Evolutionary conservation across 352 stramenopile species (phyloP).

Genomic region (Phytophthora fragariaefolia): DNA sequence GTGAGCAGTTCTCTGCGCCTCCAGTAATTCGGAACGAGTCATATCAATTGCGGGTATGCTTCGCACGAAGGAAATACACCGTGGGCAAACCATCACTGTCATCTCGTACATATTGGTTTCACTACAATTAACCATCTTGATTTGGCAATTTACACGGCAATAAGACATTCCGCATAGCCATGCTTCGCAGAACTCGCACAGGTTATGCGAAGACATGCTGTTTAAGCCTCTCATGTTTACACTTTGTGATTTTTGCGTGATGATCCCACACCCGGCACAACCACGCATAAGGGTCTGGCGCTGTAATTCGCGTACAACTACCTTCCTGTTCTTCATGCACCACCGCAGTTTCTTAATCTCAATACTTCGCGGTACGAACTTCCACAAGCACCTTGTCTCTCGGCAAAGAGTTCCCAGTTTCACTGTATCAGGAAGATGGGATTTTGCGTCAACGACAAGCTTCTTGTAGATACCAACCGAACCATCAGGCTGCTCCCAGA

Average conservation of each 20-base stretch:
- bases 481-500: constrained; percentile 27
- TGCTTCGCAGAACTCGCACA: constrained; percentile 31
- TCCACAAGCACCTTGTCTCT: constrained; percentile 27
- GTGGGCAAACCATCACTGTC: constrained; percentile 22
- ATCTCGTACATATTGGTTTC: constrained; percentile 29
- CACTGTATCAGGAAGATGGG: constrained; percentile 21
- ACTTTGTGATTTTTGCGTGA: not conserved
- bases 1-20: constrained; percentile 16
- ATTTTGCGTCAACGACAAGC: constrained; percentile 31
- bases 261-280: constrained; percentile 7
- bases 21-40: constrained; percentile 10
- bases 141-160: constrained; percentile 19
- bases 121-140: constrained; percentile 30
- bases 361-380: constrained; percentile 29
- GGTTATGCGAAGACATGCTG: not conserved
- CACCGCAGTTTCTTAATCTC: constrained; percentile 36
- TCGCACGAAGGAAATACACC: constrained; percentile 26
- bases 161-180: constrained; percentile 22
- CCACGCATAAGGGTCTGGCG: not conserved
- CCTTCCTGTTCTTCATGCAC: constrained; percentile 36
- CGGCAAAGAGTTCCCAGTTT: constrained; percentile 24
- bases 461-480: constrained; percentile 34
- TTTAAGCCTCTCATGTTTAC: constrained; percentile 1
- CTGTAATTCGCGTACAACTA: constrained; percentile 12
- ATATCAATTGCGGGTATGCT: constrained; percentile 20